phyloP scores from a whole-genome alignment of 2,329 filamentous ascomycete genomes.

The Beauveria pseudobassiana region DNA sequence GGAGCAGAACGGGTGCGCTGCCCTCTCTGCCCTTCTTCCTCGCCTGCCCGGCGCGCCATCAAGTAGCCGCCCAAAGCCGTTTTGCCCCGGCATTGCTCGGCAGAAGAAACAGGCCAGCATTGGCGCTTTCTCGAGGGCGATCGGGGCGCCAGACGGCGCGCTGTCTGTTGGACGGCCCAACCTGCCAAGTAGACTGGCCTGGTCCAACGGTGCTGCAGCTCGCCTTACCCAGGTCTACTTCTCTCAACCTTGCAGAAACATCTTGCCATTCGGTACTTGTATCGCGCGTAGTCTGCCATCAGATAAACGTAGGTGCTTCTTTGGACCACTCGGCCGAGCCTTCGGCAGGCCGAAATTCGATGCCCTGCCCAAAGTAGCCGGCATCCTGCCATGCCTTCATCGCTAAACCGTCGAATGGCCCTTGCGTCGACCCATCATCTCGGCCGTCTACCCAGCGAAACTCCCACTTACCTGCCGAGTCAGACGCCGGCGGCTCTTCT shows the following conservation, averaged over 20 bases:
- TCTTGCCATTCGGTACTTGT: not conserved
- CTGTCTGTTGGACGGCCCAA: not conserved
- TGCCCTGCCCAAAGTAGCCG: constrained; percentile 86
- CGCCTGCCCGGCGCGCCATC: not conserved
- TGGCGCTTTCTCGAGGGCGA: not conserved
- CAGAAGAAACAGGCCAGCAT: not conserved
- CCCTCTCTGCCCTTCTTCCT: not conserved
- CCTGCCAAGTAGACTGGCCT: not conserved
- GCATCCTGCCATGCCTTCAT: constrained; percentile 91
- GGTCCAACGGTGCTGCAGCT: not conserved
- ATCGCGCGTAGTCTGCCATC: constrained; percentile 16
- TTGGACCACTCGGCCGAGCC: constrained; percentile 47
- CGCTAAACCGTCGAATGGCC: constrained; percentile 74
- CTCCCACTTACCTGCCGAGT: constrained; percentile 56
- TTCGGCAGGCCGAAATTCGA: constrained; percentile 63
- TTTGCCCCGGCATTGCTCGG: not conserved
- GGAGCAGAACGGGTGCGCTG: constrained; percentile 8
- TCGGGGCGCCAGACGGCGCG: not conserved
- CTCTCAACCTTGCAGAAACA: not conserved
- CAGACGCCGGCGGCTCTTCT: constrained; percentile 63
- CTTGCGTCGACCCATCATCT: constrained; percentile 71
- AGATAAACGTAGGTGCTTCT: constrained; percentile 41
- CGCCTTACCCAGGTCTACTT: not conserved
- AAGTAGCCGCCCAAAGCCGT: constrained; percentile 5
- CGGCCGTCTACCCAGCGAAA: constrained; percentile 87